A percentile compares a stretch with the other conserved stretches of the same genome.
These are phyloP conservation scores for Skeletonema tropicum DNA, from an alignment of 108 stramenopile genomes.

Conservation along the genomic window DNA sequence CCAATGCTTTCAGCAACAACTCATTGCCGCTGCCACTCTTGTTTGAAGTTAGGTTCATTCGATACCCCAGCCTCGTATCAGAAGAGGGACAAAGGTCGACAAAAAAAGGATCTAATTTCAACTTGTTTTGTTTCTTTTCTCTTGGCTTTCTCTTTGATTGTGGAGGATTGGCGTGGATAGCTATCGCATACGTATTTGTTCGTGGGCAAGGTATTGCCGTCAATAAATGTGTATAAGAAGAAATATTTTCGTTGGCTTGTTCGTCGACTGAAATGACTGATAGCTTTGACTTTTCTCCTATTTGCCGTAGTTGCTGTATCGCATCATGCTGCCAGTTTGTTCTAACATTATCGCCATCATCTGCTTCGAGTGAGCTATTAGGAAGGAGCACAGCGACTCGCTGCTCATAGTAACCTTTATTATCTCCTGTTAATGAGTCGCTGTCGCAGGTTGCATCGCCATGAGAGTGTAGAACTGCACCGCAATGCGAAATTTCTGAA, in stretches of 20 bases:
- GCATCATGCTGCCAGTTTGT: not conserved
- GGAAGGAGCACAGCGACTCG: not conserved
- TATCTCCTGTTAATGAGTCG: not conserved
- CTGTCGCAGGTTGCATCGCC: not conserved
- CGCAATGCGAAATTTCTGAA: not conserved
- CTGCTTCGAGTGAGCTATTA: not conserved
- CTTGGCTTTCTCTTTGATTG: not conserved
- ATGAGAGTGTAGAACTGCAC: not conserved
- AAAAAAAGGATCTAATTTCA: slow-evolving; percentile 40
- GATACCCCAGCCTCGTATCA: slow-evolving; percentile 55
- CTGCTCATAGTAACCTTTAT: not conserved
- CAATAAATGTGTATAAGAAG: slow-evolving; percentile 26
- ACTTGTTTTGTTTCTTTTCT: slow-evolving; percentile 8
- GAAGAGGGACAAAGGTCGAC: slow-evolving; percentile 69
- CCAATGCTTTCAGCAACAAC: slow-evolving; percentile 65
- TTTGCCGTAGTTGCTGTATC: not conserved
- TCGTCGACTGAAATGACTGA: not conserved
- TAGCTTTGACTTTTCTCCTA: not conserved
- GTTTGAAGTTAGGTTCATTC: slow-evolving; percentile 26
- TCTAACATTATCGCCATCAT: not conserved
- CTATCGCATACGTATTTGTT: slow-evolving; percentile 23
- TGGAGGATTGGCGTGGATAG: slow-evolving; percentile 22
- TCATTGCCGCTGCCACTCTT: slow-evolving; percentile 45
- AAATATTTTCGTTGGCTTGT: not conserved
- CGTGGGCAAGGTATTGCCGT: slow-evolving; percentile 35